Evolutionary conservation across 805 yeast species (phyloP).

Genomic region (Isabelozyma rhagii): DNA sequence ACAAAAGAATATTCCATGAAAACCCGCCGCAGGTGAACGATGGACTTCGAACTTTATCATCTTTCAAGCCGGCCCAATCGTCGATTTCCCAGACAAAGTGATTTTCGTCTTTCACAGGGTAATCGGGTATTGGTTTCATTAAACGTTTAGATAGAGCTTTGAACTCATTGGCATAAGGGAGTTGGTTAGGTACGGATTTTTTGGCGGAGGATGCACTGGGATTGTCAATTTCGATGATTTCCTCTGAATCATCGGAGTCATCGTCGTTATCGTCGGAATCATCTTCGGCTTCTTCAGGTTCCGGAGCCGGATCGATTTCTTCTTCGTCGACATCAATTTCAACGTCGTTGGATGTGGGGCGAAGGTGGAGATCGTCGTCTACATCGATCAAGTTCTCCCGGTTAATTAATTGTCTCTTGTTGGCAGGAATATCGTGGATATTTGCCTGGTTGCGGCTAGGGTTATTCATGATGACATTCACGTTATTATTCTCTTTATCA

Average conservation of each 20-base stretch:
- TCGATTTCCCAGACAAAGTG: slow-evolving; percentile 50
- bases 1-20: slow-evolving; percentile 68
- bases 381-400: background rate
- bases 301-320: slow-evolving; percentile 8
- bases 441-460: background rate
- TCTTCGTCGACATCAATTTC: slow-evolving; percentile 10
- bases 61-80: slow-evolving; percentile 43
- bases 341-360: slow-evolving; percentile 1
- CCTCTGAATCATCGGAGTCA: slow-evolving; percentile 3
- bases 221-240: slow-evolving; percentile 1
- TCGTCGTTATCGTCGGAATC: slow-evolving; percentile 9
- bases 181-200: background rate
- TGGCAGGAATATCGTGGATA: background rate
- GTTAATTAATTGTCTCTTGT: background rate
- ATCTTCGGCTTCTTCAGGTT: slow-evolving; percentile 14
- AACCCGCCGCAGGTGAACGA: slow-evolving; percentile 56
- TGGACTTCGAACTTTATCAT: slow-evolving; percentile 45
- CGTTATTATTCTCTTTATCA: slow-evolving; percentile 7
- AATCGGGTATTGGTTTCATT: slow-evolving; percentile 39
- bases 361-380: background rate
- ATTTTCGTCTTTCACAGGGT: slow-evolving; percentile 32
- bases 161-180: slow-evolving; percentile 30
- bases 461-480: background rate
- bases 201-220: background rate
- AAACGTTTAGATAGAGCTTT: slow-evolving; percentile 22